phyloP scores from a whole-genome alignment of 2,329 filamentous ascomycete species.

The Diaporthe sp. region DNA sequence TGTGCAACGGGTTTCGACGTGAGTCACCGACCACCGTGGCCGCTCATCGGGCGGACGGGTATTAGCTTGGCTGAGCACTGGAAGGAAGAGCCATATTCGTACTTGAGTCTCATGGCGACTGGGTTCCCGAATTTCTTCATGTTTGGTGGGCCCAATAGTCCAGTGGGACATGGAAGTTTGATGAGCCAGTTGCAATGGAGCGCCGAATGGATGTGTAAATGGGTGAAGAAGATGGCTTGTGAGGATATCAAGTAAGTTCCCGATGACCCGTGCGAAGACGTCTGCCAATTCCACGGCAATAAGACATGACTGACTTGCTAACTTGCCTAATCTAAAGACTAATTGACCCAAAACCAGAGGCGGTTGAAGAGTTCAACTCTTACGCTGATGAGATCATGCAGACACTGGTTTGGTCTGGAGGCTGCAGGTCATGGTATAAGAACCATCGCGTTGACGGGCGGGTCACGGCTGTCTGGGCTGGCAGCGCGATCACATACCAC shows the following conservation, averaged over 20 bases:
- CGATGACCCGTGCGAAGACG: too few species aligned
- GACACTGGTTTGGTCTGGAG: constrained; percentile 27
- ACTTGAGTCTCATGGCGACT: constrained; percentile 70
- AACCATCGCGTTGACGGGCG: constrained; percentile 29
- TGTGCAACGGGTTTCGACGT: constrained; percentile 74
- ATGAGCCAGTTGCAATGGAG: constrained; percentile 26
- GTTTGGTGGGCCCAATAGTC: constrained; percentile 28
- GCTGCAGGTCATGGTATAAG: constrained; percentile 31
- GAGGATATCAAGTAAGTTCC: constrained; percentile 31
- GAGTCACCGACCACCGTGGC: constrained; percentile 66
- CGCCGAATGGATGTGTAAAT: constrained; percentile 21
- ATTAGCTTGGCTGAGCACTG: constrained; percentile 64
- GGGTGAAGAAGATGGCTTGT: constrained; percentile 25
- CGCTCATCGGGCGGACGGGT: constrained; percentile 61
- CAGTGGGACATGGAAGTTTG: constrained; percentile 12
- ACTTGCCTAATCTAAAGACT: not conserved
- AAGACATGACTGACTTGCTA: not conserved
- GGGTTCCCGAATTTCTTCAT: constrained; percentile 72
- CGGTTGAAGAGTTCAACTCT: constrained; percentile 16
- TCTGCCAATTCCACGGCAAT: too few species aligned
- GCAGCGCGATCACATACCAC: constrained; percentile 23
- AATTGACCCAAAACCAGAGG: constrained; percentile 29
- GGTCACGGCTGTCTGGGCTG: constrained; percentile 31
- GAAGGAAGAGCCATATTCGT: constrained; percentile 70
- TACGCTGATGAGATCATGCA: constrained; percentile 32